Percentiles rank a stretch among this genome's conserved stretches.
Conservation (phyloP, 106 monocot species). For the Triglochin maritima region DNA sequence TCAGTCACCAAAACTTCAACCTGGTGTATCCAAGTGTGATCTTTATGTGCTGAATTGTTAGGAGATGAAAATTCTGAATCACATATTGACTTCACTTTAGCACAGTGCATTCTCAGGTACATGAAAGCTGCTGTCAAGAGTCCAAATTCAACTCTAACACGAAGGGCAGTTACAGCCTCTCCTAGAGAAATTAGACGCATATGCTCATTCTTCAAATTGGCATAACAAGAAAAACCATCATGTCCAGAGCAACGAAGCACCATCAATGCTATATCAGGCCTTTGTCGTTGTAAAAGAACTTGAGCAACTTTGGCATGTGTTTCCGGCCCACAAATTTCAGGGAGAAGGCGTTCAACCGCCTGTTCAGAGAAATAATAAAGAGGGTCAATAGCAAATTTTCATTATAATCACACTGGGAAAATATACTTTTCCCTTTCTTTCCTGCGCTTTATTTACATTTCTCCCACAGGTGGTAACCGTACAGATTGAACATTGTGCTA, state of each 20-base stretch:
- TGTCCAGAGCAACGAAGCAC: constrained; percentile 61
- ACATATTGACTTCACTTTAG: constrained; percentile 30
- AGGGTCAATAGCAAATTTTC: background rate
- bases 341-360: constrained; percentile 63
- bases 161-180: constrained; percentile 62
- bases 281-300: constrained; percentile 71
- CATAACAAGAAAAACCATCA: constrained; percentile 42
- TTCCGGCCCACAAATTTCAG: constrained; percentile 58
- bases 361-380: constrained; percentile 9
- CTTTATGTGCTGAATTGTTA: constrained; percentile 7
- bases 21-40: constrained; percentile 32
- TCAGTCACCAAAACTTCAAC: constrained; percentile 73
- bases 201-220: constrained; percentile 23
- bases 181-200: constrained; percentile 22
- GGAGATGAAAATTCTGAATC: constrained; percentile 4
- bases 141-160: constrained; percentile 76
- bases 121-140: constrained; percentile 88
- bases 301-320: constrained; percentile 77
- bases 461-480: too few relatives aligned
- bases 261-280: constrained; percentile 60
- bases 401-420: too few relatives aligned
- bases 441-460: too few relatives aligned
- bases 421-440: too few relatives aligned
- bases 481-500: too few relatives aligned
- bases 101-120: constrained; percentile 62